Conservation (phyloP, 257 asterid species). For the Asclepias syriaca region DNA sequence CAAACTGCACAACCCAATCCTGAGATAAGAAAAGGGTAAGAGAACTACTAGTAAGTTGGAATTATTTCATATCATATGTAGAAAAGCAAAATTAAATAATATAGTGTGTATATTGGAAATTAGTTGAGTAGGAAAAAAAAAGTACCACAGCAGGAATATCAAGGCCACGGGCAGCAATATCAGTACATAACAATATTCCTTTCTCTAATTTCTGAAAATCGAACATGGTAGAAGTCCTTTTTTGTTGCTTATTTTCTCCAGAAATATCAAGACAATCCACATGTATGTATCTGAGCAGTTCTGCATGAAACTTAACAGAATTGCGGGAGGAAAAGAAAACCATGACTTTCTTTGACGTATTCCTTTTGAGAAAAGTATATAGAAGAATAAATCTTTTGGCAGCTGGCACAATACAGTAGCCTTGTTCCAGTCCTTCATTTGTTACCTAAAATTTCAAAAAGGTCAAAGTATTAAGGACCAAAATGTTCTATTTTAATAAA, state of each 20-base stretch:
- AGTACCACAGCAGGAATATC: constrained; percentile 97
- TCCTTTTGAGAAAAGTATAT: constrained; percentile 87
- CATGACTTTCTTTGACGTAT: constrained; percentile 89
- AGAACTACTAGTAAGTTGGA: neutral
- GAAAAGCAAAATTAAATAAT: neutral
- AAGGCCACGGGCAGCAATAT: constrained; percentile 98
- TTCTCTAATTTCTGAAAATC: constrained; percentile 80
- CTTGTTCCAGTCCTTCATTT: constrained; percentile 94
- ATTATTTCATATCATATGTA: neutral
- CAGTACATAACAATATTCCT: constrained; percentile 88
- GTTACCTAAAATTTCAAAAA: constrained; percentile 53
- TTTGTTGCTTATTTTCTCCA: constrained; percentile 95
- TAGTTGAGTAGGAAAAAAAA: constrained; percentile 6
- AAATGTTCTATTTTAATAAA: constrained; percentile 5
- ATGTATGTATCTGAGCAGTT: constrained; percentile 68
- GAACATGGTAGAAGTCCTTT: constrained; percentile 74
- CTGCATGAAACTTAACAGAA: constrained; percentile 85
- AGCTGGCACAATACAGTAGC: constrained; percentile 82
- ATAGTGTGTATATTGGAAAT: neutral
- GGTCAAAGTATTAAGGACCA: neutral
- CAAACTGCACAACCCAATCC: constrained; percentile 99
- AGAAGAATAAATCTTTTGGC: constrained; percentile 79
- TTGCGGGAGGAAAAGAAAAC: constrained; percentile 94
- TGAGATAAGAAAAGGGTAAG: constrained; percentile 22
- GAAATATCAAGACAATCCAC: constrained; percentile 76